phyloP scores from a whole-genome alignment of 805 yeast genomes.

The Maudiozyma bulderi region DNA sequence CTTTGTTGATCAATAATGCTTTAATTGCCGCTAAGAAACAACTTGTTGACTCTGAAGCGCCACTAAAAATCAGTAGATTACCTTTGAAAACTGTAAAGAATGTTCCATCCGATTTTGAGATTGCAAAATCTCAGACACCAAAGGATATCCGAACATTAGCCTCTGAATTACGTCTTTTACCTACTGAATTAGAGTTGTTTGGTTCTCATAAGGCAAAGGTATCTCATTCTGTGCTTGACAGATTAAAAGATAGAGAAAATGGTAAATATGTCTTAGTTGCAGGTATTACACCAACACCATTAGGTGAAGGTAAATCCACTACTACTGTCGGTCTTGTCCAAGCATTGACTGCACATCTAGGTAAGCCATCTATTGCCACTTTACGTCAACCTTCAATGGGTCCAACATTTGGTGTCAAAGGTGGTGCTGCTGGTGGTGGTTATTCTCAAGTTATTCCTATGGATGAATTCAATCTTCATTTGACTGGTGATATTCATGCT shows the following conservation, averaged over 20 bases:
- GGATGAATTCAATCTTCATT: conserved; percentile 97
- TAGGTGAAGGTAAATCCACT: conserved; percentile 96
- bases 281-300: conserved; percentile 96
- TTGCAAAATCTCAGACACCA: conserved; percentile 82
- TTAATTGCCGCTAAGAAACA: conserved; percentile 65
- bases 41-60: conserved; percentile 26
- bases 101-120: conserved; percentile 86
- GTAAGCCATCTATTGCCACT: conserved; percentile 77
- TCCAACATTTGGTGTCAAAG: conserved; percentile 98
- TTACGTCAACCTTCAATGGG: conserved; percentile 98
- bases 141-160: conserved; percentile 72
- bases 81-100: conserved; percentile 48
- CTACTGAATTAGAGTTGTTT: conserved; percentile 72
- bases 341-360: conserved; percentile 85
- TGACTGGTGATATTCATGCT: conserved; percentile 97
- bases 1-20: conserved; percentile 84
- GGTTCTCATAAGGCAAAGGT: conserved; percentile 90
- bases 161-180: conserved; percentile 67
- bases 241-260: conserved; percentile 51
- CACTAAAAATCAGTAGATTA: conserved; percentile 45
- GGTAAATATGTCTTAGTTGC: conserved; percentile 89
- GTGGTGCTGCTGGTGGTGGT: conserved; percentile 99
- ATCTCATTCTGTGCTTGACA: conserved; percentile 54
- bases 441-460: conserved; percentile 95
- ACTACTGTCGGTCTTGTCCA: conserved; percentile 94